These are phyloP conservation scores for Phytophthora citrophthora DNA, from an alignment of 352 stramenopile species.

Conservation along the genomic window DNA sequence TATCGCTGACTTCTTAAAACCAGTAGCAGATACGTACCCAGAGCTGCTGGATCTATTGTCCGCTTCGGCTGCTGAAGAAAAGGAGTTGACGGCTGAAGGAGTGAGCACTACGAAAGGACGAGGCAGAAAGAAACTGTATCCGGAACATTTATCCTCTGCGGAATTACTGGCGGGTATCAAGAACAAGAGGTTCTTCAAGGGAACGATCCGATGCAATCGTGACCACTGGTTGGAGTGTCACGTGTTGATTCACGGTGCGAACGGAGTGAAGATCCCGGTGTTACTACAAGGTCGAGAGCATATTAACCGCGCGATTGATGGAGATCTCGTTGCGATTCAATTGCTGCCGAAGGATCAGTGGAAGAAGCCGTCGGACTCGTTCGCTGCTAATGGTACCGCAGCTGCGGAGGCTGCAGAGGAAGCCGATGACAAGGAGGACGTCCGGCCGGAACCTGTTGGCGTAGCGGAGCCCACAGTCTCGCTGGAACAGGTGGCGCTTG, in stretches of 20 bases:
- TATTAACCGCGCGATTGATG: conserved; percentile 98
- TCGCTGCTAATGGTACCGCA: conserved; percentile 53
- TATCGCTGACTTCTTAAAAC: conserved; percentile 67
- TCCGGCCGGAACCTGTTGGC: conserved; percentile 38
- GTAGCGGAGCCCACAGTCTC: conserved; percentile 74
- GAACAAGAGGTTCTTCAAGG: conserved; percentile 90
- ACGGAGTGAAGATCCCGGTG: conserved; percentile 72
- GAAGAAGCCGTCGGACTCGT: conserved; percentile 80
- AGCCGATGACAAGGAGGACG: conserved; percentile 51
- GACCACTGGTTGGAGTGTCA: conserved; percentile 86
- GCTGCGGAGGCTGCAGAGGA: conserved; percentile 48
- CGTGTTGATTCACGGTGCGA: conserved; percentile 76
- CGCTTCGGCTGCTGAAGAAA: conserved; percentile 37
- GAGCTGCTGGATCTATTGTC: conserved; percentile 71
- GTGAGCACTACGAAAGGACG: conserved; percentile 52
- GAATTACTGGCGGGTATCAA: conserved; percentile 88
- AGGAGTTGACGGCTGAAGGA: conserved; percentile 34
- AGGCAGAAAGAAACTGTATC: conserved; percentile 68
- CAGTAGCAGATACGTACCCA: conserved; percentile 46
- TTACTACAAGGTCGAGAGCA: conserved; percentile 80
- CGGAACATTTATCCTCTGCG: conserved; percentile 76
- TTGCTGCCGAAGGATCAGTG: conserved; percentile 87
- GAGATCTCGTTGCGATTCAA: conserved; percentile 97
- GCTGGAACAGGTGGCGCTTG: conserved; percentile 62
- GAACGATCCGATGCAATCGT: conserved; percentile 87